Base-by-base conservation (phyloP, 2,329 filamentous ascomycete species). In the Cladosporium sp. region DNA sequence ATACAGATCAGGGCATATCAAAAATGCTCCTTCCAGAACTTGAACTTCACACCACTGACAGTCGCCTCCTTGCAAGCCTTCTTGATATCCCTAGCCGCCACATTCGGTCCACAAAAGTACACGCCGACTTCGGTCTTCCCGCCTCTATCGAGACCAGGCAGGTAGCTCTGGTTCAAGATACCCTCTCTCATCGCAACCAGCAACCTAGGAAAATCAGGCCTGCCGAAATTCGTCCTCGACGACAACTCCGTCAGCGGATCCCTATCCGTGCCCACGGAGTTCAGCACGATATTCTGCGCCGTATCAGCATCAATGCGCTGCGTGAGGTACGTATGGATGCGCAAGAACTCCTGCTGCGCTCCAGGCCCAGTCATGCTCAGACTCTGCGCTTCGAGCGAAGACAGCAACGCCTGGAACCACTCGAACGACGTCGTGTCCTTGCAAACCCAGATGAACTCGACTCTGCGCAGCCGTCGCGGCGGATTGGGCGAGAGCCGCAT, bases 391-490 rank as follows among this genome's bases (percentile, higher is more conserved):
- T 98, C 93, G 18, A 98, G 85, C 0, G 89, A 95, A 0, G 87
- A 88, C 13, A 98, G 81, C 1, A 98, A 83, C 1, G 87, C 90
- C 69, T 98, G 93, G 77, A 98, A 97, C 93, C 93, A 98, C 73
- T 97, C 93, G 66, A 98, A 98, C 0, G 91, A 95, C 33, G 82
- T 87, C 0, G 91, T 95, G 66, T 96, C 91, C 70, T 88, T 93
- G 80, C 92, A 96, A 48, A 97, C 86, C 93, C 93, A 98, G 75
- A 98, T 95, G 72, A 98, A 98, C 70, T 98, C 93, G 32, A 98
- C 92, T 69, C 93, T 86, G 55, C 90, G 87, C 43, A 98, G 84
- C 66, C 92, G 88, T 46, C 82, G 84, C 1, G 92, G 91, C 19
- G 91, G 89, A 74, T 96, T 93, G 7, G 92, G 91, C 13, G 85